Conservation (phyloP, 441 rosid genomes). For the Hura crepitans region DNA sequence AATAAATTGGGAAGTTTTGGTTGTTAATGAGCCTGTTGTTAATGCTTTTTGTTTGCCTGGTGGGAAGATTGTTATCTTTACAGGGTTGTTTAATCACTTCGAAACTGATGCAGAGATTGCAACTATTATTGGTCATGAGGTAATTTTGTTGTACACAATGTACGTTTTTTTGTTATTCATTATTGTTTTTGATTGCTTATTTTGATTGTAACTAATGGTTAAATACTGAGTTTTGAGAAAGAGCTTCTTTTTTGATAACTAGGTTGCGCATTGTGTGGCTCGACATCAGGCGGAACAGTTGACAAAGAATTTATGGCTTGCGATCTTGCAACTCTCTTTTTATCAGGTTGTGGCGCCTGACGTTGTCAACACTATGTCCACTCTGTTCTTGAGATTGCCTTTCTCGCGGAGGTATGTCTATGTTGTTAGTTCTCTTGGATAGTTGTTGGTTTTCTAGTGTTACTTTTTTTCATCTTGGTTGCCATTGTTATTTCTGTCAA, state of each 20-base stretch:
- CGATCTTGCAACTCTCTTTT: slow-evolving; percentile 62
- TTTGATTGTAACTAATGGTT: background rate
- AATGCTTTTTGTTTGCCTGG: slow-evolving; percentile 86
- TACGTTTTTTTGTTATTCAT: background rate
- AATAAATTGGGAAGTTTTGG: slow-evolving; percentile 87
- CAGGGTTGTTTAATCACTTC: slow-evolving; percentile 78
- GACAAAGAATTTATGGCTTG: slow-evolving; percentile 76
- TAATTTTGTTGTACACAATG: slow-evolving; percentile 13
- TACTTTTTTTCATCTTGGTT: background rate
- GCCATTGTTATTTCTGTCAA: background rate
- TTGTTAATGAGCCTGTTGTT: slow-evolving; percentile 65
- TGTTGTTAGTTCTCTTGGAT: background rate
- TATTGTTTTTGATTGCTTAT: background rate
- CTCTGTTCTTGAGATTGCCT: slow-evolving; percentile 73
- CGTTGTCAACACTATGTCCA: slow-evolving; percentile 68
- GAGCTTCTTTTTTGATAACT: slow-evolving; percentile 18
- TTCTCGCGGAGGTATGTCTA: slow-evolving; percentile 73
- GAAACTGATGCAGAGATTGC: slow-evolving; percentile 83
- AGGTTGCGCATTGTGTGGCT: slow-evolving; percentile 96
- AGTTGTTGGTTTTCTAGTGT: background rate
- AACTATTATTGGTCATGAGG: slow-evolving; percentile 70
- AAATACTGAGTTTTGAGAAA: background rate
- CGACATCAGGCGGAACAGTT: slow-evolving; percentile 69
- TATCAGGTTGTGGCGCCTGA: slow-evolving; percentile 76
- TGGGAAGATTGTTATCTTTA: slow-evolving; percentile 83